These are phyloP conservation scores for Picochlorum sp. DNA, from an alignment of 139 green algal genomes.

Conservation along the genomic window DNA sequence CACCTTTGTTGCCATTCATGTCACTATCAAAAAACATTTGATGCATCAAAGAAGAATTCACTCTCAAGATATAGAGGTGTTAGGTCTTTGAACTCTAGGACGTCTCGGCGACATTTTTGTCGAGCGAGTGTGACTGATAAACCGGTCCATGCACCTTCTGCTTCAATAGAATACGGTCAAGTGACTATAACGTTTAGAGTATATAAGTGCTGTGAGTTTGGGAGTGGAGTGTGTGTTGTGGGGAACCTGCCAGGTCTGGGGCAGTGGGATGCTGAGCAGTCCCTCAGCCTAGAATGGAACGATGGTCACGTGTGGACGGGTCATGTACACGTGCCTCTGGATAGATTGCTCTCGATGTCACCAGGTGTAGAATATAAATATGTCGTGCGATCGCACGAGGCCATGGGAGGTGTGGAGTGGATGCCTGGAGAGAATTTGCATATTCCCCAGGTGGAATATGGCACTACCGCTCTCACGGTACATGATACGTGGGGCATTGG, in stretches of 20 bases:
- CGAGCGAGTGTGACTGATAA: too few relatives aligned
- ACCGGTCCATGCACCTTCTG: not conserved
- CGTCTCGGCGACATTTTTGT: too few relatives aligned
- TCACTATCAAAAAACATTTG: too few relatives aligned
- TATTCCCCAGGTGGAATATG: slow-evolving; percentile 3
- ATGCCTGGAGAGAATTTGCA: slow-evolving; percentile 21
- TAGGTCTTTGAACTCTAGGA: too few relatives aligned
- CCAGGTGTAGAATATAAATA: slow-evolving; percentile 35
- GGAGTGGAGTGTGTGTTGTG: slow-evolving; percentile 24
- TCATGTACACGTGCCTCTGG: slow-evolving; percentile 10
- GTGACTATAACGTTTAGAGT: slow-evolving; percentile 18
- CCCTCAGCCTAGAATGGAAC: slow-evolving; percentile 21
- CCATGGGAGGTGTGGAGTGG: slow-evolving; percentile 8
- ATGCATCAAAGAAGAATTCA: too few relatives aligned
- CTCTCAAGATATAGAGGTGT: too few relatives aligned
- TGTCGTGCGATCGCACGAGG: slow-evolving; percentile 19
- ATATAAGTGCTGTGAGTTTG: slow-evolving; percentile 22
- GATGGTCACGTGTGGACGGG: slow-evolving; percentile 31
- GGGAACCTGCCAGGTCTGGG: slow-evolving; percentile 20
- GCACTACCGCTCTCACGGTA: slow-evolving; percentile 9
- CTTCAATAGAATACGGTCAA: not conserved
- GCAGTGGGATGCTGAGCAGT: slow-evolving; percentile 13
- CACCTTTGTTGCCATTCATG: too few relatives aligned
- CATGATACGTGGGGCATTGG: slow-evolving; percentile 25
- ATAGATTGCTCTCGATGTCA: not conserved